These are phyloP conservation scores for Penicillium brevicompactum DNA, from an alignment of 2,329 filamentous ascomycete species.

Conservation along the genomic window DNA sequence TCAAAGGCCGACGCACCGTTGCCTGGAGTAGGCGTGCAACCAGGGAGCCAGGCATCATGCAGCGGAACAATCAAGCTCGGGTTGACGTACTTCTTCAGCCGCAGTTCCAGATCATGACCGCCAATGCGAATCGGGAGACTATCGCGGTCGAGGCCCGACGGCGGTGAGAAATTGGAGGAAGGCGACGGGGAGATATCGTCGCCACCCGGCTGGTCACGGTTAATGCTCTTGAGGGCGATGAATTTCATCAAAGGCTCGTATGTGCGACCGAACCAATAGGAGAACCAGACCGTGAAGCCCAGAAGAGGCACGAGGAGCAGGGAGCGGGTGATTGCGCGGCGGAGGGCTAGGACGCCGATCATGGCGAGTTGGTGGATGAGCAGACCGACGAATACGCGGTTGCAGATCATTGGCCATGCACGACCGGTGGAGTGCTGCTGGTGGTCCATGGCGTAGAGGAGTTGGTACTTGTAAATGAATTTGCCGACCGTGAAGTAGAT, in stretches of 20 bases:
- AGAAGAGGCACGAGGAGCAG: conserved; percentile 75
- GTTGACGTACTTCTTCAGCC: conserved; percentile 50
- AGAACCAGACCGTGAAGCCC: conserved; percentile 83
- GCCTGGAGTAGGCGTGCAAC: conserved; percentile 19
- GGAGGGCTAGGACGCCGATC: conserved; percentile 78
- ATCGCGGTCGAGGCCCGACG: conserved; percentile 47
- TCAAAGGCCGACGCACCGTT: conserved; percentile 23
- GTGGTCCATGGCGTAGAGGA: conserved; percentile 98
- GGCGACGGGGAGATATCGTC: conserved; percentile 39
- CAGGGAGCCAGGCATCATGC: conserved; percentile 48
- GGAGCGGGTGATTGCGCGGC: conserved; percentile 72
- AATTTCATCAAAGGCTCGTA: conserved; percentile 90
- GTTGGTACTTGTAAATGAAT: conserved; percentile 69
- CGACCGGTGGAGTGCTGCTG: conserved; percentile 71
- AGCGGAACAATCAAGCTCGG: conserved; percentile 49
- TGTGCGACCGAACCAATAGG: conserved; percentile 74
- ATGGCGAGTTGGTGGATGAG: conserved; percentile 90
- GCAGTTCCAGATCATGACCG: conserved; percentile 41
- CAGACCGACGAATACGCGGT: conserved; percentile 82
- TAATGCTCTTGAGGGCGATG: conserved; percentile 86
- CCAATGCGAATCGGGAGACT: conserved; percentile 44
- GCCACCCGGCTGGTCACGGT: conserved; percentile 58
- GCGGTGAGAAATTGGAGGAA: conserved; percentile 42
- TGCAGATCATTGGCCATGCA: conserved; percentile 96
- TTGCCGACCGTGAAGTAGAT: conserved; percentile 57